Evolutionary conservation across 352 stramenopile species (phyloP), one percentile per base, ranked within the genome.

Genomic region (Hyphochytrium catenoides): DNA sequence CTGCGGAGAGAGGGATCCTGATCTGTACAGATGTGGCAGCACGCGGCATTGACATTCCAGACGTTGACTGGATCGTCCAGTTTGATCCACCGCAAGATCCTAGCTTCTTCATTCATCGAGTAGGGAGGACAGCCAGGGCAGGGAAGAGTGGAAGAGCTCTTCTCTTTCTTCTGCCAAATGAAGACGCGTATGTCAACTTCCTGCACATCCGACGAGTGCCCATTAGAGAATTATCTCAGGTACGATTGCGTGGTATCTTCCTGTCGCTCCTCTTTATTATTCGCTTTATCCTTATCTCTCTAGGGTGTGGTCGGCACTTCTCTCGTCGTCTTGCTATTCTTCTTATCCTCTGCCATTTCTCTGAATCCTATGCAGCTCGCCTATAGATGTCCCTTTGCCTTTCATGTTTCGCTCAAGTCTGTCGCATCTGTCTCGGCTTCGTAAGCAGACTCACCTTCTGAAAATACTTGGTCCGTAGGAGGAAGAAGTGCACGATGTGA

Each of bases 1-100:
- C 37, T 0, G 33, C 73, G 1, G 19, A 43, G 26, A 44, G 48
- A 17, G 82, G 79, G 9, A 64, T 94, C 6, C 57, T 99, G 6
- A 67, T 98, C 23, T 98, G 91, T 48, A 99, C 93, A 2, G 92
- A 99, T 60, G 87, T 99, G 0, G 92, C 95, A 3, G 90, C 91
- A 23, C 66, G 92, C 21, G 93, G 93, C 18, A 84, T 99, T 23
- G 93, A 99, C 55, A 57, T 99, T 3, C 77, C 87, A 0, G 85
- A 98, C 39, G 75, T 99, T 1, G 74, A 94, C 44, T 99, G 91
- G 88, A 97, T 98, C 38, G 74, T 99, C 31, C 93, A 99, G 57
- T 97, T 95, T 51, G 84, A 97, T 53, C 78, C 82, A 0, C 81
- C 81, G 20, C 74, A 92, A 37, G 90, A 98, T 51, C 88, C 91